Base-by-base conservation (phyloP, 2,329 filamentous ascomycete genomes). In the Penicillium sp. region DNA sequence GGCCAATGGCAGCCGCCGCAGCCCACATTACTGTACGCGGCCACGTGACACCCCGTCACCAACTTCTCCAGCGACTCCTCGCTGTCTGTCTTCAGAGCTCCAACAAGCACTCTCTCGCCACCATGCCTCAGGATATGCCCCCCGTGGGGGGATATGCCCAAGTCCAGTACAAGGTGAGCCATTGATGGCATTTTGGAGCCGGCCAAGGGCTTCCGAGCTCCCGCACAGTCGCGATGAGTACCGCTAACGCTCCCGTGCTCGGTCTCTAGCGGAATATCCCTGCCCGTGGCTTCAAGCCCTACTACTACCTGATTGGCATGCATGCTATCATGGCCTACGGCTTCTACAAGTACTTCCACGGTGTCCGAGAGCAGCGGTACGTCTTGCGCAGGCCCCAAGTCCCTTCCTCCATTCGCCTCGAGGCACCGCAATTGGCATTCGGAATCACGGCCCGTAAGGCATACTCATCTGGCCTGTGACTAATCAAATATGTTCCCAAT, bases 61-160 rank as follows among this genome's bases (percentile, higher is more conserved):
- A 59, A 57, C 58, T 59, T 62, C 60, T 55, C 45, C 47, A 43
- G 11, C 25, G 37, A 43, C 46, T 42, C 39, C 48, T 54, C 46
- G 45, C 41, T n/a, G 17, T n/a, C 25, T 7, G 39, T 34, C 39
- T 33, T 41, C 48, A 47, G 41, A 37, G 41, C 36, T 46, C 42
- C 45, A 48, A 48, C 50, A 51, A 40, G 41, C 48, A 46, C 26
- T 45, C 35, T 31, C 26, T 47, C 52, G 46, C 48, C 60, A 83
- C 53, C 64, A 96, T 97, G 91, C 83, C 86, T 76, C 90, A 97
- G 79, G 93, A 98, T 78, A 87, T 98, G 81, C 93, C 93, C 75
- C 93, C 93, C 59, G 69, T 73, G 64, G 93, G 91, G 76, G 93
- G 93, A 78, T 98, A 98, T 72, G 85, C 83, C 69, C 84, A 91